Base-by-base conservation (phyloP, 139 green algal species). In the Coccomyxa sp. region DNA sequence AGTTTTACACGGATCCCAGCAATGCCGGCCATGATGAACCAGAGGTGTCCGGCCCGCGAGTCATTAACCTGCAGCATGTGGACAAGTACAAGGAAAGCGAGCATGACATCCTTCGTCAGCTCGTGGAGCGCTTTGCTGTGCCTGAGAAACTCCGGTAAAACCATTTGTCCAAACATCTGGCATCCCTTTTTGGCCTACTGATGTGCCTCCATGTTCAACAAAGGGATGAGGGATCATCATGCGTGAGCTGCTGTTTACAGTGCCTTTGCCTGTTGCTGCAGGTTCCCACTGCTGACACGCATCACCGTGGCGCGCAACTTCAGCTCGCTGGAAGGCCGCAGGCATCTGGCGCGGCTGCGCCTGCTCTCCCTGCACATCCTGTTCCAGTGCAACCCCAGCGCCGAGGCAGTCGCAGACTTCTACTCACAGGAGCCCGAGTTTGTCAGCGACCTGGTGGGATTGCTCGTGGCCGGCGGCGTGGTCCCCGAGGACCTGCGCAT, bases 331-430 rank as follows among this genome's bases (percentile, higher is more conserved):
- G 86, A 88, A 77, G 89, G 89, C 0, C 87, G 95, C 15, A 87
- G 88, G 0, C 32, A 87, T 13, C 83, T 92, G 60, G 85, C 96
- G 15, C 63, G 79, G n/a, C 63, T 92, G 28, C 93, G 95, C 57
- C 90, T 98, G 30, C 82, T 97, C 82, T 93, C 95, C 25, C 93
- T 97, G 76, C 91, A 91, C 58, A 87, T 95, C 10, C 84, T 95
- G 18, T 86, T 97, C 30, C 93, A 95, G 87, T 94, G 85, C 77
- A 91, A 82, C 81, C 88, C 91, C 76, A 81, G 82, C 57, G 32
- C 81, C 87, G 91, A 96, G 67, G 92, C 96, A 27, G 82, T 97
- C 31, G 57, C 83, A 14, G 81, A 87, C 0, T 90, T 98, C 67
- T 94, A 94, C 77, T 31, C 81, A 3, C 81, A 85, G 16, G 94